Percentiles rank a stretch among this genome's conserved stretches.
phyloP scores from a whole-genome alignment of 2,329 filamentous ascomycete genomes.

The Verticillium tricorpus region DNA sequence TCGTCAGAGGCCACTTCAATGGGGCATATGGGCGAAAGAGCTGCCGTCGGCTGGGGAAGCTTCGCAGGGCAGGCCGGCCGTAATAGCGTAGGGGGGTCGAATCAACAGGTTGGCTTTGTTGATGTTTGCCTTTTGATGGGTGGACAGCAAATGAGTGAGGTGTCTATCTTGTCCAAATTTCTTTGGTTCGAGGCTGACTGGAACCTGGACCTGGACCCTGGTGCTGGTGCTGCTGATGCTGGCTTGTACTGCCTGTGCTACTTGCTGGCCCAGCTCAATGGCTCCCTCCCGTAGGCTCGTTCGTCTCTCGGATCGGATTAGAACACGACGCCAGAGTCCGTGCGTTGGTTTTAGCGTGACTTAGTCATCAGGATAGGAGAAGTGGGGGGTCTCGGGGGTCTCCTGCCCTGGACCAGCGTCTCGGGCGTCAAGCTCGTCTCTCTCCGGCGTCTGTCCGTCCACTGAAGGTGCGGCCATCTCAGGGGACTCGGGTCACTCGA shows the following conservation, averaged over 20 bases:
- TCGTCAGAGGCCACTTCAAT: conserved; percentile 5
- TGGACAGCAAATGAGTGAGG: too few species aligned
- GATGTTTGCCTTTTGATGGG: not conserved
- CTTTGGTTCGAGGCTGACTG: conserved; percentile 7
- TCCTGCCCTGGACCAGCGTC: not conserved
- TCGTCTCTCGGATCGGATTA: not conserved
- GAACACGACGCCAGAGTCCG: conserved; percentile 3
- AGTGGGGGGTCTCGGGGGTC: not conserved
- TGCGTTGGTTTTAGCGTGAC: not conserved
- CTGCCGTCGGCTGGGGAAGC: not conserved
- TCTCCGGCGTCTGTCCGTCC: not conserved
- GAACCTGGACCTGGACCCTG: not conserved
- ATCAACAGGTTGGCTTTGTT: not conserved
- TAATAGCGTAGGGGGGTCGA: not conserved
- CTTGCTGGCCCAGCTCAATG: not conserved
- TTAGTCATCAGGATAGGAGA: not conserved
- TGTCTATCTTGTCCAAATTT: conserved; percentile 8
- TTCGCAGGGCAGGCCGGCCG: not conserved
- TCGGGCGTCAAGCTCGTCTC: not conserved
- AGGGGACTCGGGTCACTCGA: not conserved
- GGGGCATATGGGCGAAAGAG: not conserved
- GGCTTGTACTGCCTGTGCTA: not conserved
- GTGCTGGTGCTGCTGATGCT: not conserved
- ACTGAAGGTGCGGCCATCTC: not conserved
- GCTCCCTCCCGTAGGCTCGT: not conserved